Percentiles rank a stretch among this genome's conserved stretches.
phyloP scores from a whole-genome alignment of 495 filamentous ascomycete genomes.

The Jackrogersella multiformis region DNA sequence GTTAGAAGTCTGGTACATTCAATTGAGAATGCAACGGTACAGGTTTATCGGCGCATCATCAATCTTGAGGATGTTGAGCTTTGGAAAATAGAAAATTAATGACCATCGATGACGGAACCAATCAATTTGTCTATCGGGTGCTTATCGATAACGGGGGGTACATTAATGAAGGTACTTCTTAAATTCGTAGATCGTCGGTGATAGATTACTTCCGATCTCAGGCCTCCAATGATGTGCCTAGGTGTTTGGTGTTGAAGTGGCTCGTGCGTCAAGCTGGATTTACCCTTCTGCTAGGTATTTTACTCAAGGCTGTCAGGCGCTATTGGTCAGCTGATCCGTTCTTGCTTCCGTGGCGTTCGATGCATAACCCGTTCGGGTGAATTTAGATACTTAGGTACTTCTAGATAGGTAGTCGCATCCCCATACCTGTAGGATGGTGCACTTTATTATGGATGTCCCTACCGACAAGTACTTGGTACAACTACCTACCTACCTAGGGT shows the following conservation, averaged over 20 bases:
- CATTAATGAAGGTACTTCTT: neutral
- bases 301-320: constrained; percentile 19
- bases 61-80: constrained; percentile 3
- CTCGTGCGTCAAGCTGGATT: constrained; percentile 5
- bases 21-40: neutral
- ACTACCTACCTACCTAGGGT: neutral
- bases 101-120: constrained; percentile 36
- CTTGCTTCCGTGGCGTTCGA: constrained; percentile 27
- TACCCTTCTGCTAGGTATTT: too few species aligned
- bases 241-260: constrained; percentile 16
- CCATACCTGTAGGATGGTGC: too few species aligned
- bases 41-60: constrained; percentile 25
- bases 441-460: too few species aligned
- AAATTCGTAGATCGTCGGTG: neutral
- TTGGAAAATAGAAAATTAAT: constrained; percentile 28
- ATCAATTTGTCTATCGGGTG: constrained; percentile 7
- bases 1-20: neutral
- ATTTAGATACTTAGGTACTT: neutral
- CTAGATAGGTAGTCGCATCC: neutral
- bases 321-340: constrained; percentile 35
- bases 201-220: constrained; percentile 22
- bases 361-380: constrained; percentile 11
- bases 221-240: constrained; percentile 28
- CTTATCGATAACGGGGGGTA: constrained; percentile 24
- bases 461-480: too few species aligned